Evolutionary conservation across 352 stramenopile genomes (phyloP).

Genomic region (Phytopythium cucurbitacearum): DNA sequence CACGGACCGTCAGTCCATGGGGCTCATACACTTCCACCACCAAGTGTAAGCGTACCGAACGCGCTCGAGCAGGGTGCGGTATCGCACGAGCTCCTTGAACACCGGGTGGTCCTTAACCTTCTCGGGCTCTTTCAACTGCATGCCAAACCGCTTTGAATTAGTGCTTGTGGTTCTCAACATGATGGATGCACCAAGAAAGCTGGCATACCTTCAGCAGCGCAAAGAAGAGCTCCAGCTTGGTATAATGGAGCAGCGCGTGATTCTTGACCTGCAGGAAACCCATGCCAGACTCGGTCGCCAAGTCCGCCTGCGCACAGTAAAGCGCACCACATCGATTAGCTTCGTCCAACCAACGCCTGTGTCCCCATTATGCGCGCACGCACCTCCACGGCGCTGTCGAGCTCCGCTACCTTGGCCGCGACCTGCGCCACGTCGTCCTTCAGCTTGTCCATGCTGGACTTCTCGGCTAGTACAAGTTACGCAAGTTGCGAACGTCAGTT

Average conservation of each 20-base stretch:
- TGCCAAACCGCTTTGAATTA: background rate
- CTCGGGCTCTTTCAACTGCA: conserved; percentile 61
- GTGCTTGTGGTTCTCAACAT: background rate
- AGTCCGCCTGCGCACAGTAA: conserved; percentile 31
- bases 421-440: conserved; percentile 55
- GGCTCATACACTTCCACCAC: background rate
- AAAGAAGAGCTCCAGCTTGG: conserved; percentile 86
- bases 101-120: conserved; percentile 72
- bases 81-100: conserved; percentile 84
- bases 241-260: conserved; percentile 82
- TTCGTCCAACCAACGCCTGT: background rate
- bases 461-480: conserved; percentile 16
- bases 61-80: conserved; percentile 80
- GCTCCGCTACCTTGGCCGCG: conserved; percentile 41
- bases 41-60: conserved; percentile 39
- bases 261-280: conserved; percentile 86
- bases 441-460: conserved; percentile 42
- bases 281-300: conserved; percentile 63
- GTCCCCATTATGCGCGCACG: background rate
- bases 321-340: conserved; percentile 1
- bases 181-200: background rate
- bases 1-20: background rate
- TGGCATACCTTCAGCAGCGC: conserved; percentile 60
- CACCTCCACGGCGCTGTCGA: conserved; percentile 44
- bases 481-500: background rate